Base-by-base conservation (phyloP, 306 rosid genomes). In the Quercus aquifolioides region DNA sequence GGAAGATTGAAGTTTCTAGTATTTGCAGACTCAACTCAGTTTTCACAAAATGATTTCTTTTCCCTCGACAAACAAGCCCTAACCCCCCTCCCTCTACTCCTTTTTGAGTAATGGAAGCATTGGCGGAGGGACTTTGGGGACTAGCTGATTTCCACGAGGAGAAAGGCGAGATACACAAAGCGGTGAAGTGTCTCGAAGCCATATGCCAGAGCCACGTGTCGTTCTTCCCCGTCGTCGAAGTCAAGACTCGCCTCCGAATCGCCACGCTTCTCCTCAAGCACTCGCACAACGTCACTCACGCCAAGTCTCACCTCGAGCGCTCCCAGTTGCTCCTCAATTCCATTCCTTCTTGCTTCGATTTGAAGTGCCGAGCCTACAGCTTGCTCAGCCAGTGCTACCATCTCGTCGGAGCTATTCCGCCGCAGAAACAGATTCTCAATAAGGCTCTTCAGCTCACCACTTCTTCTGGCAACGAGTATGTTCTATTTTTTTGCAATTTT, bases 91-190 rank as follows among this genome's bases (percentile, higher is more conserved):
- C 0, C 23, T 38, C 11, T 8, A 41, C 46, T 38, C 46, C 54
- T 35, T 43, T 2, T 46, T 0, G 31, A 55, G 43, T 4, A 23
- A 94, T 94, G 99, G 99, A 95, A 57, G 99, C 94, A 5, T 87
- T 95, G 72, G 97, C 94, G 14, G 98, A 92, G 81, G 99, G 99
- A 54, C 81, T 95, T 13, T 95, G 99, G 99, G 93, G 91, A 1
- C 78, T 95, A 19, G 92, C 98, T 12, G 98, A 95, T 28, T 71
- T 80, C 76, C 96, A 92, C 55, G 99, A 95, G 85, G 69, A 49
- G 70, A 86, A 58, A 68, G 98, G 96, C 1, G 97, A 92, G 84
- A 79, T 91, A 15, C 94, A 85, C n/a, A 95, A 89, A 71, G 87
- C 98, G 12, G 86, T 91, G 26, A 95, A 93, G 85, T 95, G 99